Evolutionary conservation across 2,329 filamentous ascomycete species (phyloP).

Genomic region (Byssothecium circinans): DNA sequence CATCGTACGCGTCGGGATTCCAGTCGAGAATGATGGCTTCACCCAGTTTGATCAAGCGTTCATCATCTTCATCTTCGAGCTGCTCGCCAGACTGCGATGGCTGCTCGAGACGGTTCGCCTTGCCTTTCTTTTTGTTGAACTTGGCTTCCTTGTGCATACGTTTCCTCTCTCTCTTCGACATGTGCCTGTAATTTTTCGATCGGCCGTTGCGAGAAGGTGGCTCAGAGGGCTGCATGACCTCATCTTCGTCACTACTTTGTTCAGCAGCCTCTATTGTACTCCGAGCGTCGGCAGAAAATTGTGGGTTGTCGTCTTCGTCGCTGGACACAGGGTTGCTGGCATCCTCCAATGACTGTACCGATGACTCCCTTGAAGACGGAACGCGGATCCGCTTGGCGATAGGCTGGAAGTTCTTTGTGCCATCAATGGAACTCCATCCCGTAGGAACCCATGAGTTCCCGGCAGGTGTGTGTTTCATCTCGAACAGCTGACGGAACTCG

Average conservation of each 20-base stretch:
- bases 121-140: conserved; percentile 33
- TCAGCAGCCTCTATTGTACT: conserved; percentile 34
- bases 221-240: conserved; percentile 38
- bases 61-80: conserved; percentile 49
- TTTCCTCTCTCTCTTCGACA: conserved; percentile 33
- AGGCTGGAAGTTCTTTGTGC: conserved; percentile 60
- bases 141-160: conserved; percentile 39
- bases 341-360: conserved; percentile 34
- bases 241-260: conserved; percentile 36
- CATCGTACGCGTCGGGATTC: conserved; percentile 69
- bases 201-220: conserved; percentile 28
- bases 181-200: conserved; percentile 37
- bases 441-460: conserved; percentile 65
- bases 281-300: conserved; percentile 30
- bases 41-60: conserved; percentile 73
- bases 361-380: conserved; percentile 35
- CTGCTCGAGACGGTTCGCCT: conserved; percentile 27
- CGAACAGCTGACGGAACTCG: conserved; percentile 67
- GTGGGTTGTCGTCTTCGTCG: conserved; percentile 38
- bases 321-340: conserved; percentile 33
- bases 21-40: conserved; percentile 90
- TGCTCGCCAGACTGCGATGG: conserved; percentile 33
- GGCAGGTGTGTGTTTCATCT: conserved; percentile 65
- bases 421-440: conserved; percentile 67
- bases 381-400: conserved; percentile 51